Conservation (phyloP, 768 basidiomycete species). For the Solioccasus polychromus region DNA sequence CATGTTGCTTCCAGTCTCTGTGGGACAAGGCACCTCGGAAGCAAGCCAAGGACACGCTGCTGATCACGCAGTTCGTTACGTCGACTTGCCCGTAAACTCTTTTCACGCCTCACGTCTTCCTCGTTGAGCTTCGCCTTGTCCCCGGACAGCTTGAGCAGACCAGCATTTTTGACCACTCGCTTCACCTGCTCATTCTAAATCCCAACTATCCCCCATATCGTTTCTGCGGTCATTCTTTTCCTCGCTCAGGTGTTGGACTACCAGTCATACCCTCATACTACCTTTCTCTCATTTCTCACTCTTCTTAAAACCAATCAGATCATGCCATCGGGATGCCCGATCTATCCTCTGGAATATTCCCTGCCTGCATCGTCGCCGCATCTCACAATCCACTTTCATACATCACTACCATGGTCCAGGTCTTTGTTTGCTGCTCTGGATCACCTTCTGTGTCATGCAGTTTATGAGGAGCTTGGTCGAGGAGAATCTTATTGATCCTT, state of each 20-base stretch:
- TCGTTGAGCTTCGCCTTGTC: slow-evolving; percentile 47
- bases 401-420: slow-evolving; percentile 43
- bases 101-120: slow-evolving; percentile 50
- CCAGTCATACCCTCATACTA: slow-evolving; percentile 39
- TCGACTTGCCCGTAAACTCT: slow-evolving; percentile 38
- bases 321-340: slow-evolving; percentile 42
- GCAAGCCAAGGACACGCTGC: no score
- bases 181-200: slow-evolving; percentile 39
- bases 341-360: slow-evolving; percentile 56
- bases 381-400: slow-evolving; percentile 40
- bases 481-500: slow-evolving; percentile 18
- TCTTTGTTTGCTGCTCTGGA: slow-evolving; percentile 52
- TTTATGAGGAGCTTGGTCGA: slow-evolving; percentile 24
- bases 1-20: slow-evolving; percentile 47
- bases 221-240: slow-evolving; percentile 48
- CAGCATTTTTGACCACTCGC: slow-evolving; percentile 42
- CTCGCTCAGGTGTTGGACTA: slow-evolving; percentile 53
- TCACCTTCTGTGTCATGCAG: slow-evolving; percentile 42
- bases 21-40: slow-evolving; percentile 50
- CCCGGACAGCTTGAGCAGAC: slow-evolving; percentile 29
- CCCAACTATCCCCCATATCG: slow-evolving; percentile 40
- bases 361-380: slow-evolving; percentile 49
- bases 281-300: slow-evolving; percentile 23
- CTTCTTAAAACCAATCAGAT: slow-evolving; percentile 34
- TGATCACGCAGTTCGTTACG: slow-evolving; percentile 41